Conservation (phyloP, 345 rosid genomes). For the Hibiscus tridactylites region DNA sequence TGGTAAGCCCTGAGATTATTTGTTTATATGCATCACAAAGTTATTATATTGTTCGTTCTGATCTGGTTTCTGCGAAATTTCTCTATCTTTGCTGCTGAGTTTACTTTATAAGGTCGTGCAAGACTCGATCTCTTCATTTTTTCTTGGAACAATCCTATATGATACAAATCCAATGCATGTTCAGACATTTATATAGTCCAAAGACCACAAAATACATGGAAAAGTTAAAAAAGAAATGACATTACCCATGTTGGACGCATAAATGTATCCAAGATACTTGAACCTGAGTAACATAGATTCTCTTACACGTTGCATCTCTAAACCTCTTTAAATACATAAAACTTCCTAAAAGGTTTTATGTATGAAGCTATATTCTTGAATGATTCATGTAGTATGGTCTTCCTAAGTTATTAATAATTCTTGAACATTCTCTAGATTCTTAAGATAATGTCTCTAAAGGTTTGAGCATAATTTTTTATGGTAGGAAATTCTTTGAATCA, state of each 20-base stretch:
- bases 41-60: background rate
- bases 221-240: background rate
- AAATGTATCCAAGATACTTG: background rate
- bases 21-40: background rate
- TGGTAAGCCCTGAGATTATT: slow-evolving; percentile 38
- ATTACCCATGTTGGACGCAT: background rate
- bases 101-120: background rate
- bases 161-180: background rate
- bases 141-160: background rate
- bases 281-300: background rate
- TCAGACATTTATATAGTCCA: background rate
- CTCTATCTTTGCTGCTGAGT: background rate
- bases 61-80: background rate
- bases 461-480: background rate
- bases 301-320: background rate
- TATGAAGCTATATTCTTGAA: background rate
- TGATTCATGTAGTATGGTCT: background rate
- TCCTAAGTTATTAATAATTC: background rate
- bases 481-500: background rate
- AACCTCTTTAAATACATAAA: background rate
- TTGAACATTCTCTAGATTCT: background rate
- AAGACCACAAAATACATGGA: background rate
- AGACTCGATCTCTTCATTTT: background rate
- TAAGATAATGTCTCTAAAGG: background rate
- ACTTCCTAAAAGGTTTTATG: background rate